These are phyloP conservation scores for Hypomyces rosellus DNA, from an alignment of 2,329 filamentous ascomycete genomes.

Conservation along the genomic window DNA sequence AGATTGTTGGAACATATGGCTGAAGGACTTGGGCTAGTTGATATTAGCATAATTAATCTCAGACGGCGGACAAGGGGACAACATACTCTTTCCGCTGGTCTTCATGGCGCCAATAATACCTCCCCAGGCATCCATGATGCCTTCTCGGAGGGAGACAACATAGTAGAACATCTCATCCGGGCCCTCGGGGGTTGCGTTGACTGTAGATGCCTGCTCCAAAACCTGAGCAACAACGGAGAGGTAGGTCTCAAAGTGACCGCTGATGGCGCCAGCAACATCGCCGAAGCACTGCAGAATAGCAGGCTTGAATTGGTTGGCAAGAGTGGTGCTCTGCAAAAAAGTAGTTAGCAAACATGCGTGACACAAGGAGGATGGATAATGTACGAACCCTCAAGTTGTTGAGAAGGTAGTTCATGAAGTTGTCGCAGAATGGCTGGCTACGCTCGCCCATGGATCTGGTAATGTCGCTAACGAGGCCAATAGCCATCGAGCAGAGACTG, in stretches of 20 bases:
- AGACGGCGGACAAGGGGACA: background rate
- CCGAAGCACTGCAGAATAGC: conserved; percentile 97
- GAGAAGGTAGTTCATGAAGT: conserved; percentile 96
- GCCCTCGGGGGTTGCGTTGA: conserved; percentile 71
- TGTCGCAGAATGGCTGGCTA: conserved; percentile 91
- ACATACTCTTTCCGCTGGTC: conserved; percentile 66
- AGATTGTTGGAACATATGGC: conserved; percentile 78
- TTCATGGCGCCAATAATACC: conserved; percentile 96
- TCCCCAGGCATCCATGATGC: conserved; percentile 98
- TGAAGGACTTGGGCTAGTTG: conserved; percentile 59
- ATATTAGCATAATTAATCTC: conserved; percentile 19
- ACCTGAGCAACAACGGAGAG: conserved; percentile 88
- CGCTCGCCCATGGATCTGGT: conserved; percentile 84
- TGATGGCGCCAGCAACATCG: conserved; percentile 92
- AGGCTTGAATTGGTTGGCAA: conserved; percentile 95
- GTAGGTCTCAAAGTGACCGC: conserved; percentile 87
- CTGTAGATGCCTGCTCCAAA: conserved; percentile 82
- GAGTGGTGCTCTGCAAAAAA: conserved; percentile 59
- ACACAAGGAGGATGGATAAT: background rate
- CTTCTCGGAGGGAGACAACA: conserved; percentile 87
- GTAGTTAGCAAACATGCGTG: background rate
- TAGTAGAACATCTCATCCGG: conserved; percentile 97
- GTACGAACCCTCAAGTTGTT: conserved; percentile 73
- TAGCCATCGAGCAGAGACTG: conserved; percentile 90
- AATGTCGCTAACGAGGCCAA: conserved; percentile 94